Base-by-base conservation (phyloP, 2,329 filamentous ascomycete genomes). In the Fusarium marasasianum region DNA sequence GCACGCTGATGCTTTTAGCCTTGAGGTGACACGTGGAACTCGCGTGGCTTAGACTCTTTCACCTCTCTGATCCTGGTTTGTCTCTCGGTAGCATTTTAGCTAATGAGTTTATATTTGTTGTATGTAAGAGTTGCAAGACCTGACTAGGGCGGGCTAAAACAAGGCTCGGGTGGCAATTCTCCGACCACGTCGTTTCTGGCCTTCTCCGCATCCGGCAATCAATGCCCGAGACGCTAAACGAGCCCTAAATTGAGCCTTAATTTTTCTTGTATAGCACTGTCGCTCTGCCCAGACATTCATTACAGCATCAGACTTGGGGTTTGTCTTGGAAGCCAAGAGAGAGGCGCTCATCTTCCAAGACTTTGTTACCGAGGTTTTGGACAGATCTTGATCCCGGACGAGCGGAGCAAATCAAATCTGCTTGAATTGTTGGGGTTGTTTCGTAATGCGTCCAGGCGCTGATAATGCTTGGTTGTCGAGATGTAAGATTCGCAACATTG, bases 121-220 rank as follows among this genome's bases (percentile, higher is more conserved):
- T 41, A 61, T 53, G 43, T 51, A 38, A 40, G 26, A 53, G 18
- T 10, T 51, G 6, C 35, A 37, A 51, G 22, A 59, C 51, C n/a
- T 26, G 17, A 41, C 45, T 43, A 56, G 48, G 38, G 48, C 38
- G 35, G 56, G 35, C 56, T 59, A 22, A 51, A 50, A 50, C 56
- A 48, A 48, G 24, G 18, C 48, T 56, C 38, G 38, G 38, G 38
- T 29, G 58, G 29, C 24, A 56, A 56, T 56, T 35, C 38, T 56
- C 48, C 58, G 58, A 56, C 44, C 38, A 56, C 40, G 14, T 47
- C 40, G 14, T 47, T 65, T 17, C 8, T 24, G 51, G n/a, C 41
- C 35, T 66, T 66, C 63, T 67, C 64, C 64, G 51, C 51, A 67
- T 50, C 15, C 51, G 51, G 64, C 43, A 45, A 50, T 67, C 37